Base-by-base conservation (phyloP, 805 yeast species). In the Ogataea saltuana region DNA sequence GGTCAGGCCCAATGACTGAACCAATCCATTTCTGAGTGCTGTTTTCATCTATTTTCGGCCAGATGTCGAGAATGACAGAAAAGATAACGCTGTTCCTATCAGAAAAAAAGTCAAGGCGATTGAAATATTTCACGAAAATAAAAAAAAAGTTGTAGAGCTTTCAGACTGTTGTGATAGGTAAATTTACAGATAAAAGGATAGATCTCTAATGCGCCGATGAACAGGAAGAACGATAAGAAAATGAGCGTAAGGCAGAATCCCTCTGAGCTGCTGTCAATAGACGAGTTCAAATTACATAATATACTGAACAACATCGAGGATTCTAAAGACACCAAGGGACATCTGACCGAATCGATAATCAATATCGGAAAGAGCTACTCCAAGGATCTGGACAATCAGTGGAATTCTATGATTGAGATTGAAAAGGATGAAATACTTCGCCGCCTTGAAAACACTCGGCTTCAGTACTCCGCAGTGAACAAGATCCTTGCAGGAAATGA, bases 1-100 rank as follows among this genome's bases (percentile, higher is more conserved):
- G 10, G 83, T 76, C 23, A 76, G 45, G 3, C 46, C 39, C 26
- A 58, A 34, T 20, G 43, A 42, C 4, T 41, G 29, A n/a, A 37
- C 12, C 17, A 41, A 10, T n/a, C n/a, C n/a, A n/a, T n/a, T n/a
- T n/a, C n/a, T n/a, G n/a, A n/a, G n/a, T n/a, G n/a, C n/a, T n/a
- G n/a, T n/a, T n/a, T n/a, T n/a, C n/a, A n/a, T n/a, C n/a, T n/a
- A n/a, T n/a, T n/a, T n/a, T n/a, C n/a, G n/a, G n/a, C n/a, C n/a
- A n/a, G n/a, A n/a, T n/a, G n/a, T n/a, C n/a, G n/a, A n/a, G n/a
- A n/a, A n/a, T n/a, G n/a, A n/a, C n/a, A n/a, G n/a, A n/a, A n/a
- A n/a, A n/a, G n/a, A n/a, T n/a, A n/a, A n/a, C n/a, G n/a, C n/a
- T n/a, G n/a, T n/a, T n/a, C n/a, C n/a, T n/a, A n/a, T n/a, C n/a